Evolutionary conservation across 140 eudicot species (phyloP).

Genomic region (Bidens hawaiensis): DNA sequence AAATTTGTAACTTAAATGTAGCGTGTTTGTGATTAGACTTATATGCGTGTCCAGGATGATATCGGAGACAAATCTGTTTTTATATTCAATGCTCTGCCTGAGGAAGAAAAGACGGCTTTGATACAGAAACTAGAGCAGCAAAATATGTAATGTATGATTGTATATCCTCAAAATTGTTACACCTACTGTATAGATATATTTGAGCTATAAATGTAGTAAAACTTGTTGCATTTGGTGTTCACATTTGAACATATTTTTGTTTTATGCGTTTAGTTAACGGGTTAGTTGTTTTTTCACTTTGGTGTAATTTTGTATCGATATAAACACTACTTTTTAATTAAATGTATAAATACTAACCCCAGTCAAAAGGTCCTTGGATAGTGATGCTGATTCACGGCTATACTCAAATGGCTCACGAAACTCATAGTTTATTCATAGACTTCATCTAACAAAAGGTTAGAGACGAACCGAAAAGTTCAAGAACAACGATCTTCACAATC

Average conservation of each 20-base stretch:
- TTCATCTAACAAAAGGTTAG: too few relatives aligned
- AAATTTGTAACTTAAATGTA: not conserved
- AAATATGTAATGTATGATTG: conserved; percentile 16
- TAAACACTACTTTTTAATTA: too few relatives aligned
- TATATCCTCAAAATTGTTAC: conserved; percentile 1
- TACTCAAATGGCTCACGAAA: too few relatives aligned
- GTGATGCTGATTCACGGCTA: too few relatives aligned
- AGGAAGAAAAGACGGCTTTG: conserved; percentile 64
- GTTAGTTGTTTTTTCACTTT: too few relatives aligned
- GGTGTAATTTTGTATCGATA: too few relatives aligned
- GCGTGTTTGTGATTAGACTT: not conserved
- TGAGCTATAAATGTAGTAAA: conserved; percentile 13
- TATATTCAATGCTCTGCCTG: conserved; percentile 68
- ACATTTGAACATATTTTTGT: not conserved
- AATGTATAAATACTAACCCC: too few relatives aligned
- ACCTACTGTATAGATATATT: conserved; percentile 18
- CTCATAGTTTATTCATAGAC: too few relatives aligned
- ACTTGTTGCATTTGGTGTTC: not conserved
- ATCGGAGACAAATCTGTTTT: conserved; percentile 97
- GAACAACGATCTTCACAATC: too few relatives aligned
- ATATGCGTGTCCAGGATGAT: conserved; percentile 62
- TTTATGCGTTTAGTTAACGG: too few relatives aligned
- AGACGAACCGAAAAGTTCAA: too few relatives aligned
- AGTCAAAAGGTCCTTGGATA: too few relatives aligned
- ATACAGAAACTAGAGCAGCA: conserved; percentile 60